These are phyloP conservation scores for Penicillium cinerascens DNA, from an alignment of 495 filamentous ascomycete genomes.

Conservation along the genomic window DNA sequence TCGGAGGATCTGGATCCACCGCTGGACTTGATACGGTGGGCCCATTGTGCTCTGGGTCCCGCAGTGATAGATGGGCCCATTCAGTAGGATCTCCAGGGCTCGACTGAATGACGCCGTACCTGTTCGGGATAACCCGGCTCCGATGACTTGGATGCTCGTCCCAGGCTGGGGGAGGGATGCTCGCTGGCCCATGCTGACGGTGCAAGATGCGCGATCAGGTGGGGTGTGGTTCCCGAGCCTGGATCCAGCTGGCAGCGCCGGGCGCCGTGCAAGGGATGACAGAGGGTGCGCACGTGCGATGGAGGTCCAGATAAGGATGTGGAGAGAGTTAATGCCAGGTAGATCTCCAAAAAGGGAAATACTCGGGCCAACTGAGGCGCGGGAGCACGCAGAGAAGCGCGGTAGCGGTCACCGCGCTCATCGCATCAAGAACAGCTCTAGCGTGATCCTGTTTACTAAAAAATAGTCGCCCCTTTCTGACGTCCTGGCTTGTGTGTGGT, in stretches of 20 bases:
- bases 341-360: background rate
- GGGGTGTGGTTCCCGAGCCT: background rate
- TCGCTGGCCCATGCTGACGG: conserved; percentile 13
- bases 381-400: background rate
- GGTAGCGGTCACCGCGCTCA: background rate
- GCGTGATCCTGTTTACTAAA: background rate
- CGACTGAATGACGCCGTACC: conserved; percentile 47
- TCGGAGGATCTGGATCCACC: conserved; percentile 19
- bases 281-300: background rate
- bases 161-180: conserved; percentile 11
- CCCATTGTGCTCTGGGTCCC: conserved; percentile 26
- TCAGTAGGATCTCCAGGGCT: conserved; percentile 44
- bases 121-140: conserved; percentile 50
- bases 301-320: background rate
- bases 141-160: conserved; percentile 31
- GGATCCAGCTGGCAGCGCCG: background rate
- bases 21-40: conserved; percentile 16
- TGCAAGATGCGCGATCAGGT: background rate
- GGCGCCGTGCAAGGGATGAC: background rate
- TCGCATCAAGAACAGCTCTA: background rate
- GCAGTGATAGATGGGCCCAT: conserved; percentile 28
- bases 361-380: background rate
- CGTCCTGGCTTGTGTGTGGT: background rate
- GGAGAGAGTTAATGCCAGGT: background rate
- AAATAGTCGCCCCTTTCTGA: background rate